Evolutionary conservation across 1,284 basidiomycete genomes (phyloP), one percentile per base, ranked within the genome.

Genomic region (Moesziomyces sp.): DNA sequence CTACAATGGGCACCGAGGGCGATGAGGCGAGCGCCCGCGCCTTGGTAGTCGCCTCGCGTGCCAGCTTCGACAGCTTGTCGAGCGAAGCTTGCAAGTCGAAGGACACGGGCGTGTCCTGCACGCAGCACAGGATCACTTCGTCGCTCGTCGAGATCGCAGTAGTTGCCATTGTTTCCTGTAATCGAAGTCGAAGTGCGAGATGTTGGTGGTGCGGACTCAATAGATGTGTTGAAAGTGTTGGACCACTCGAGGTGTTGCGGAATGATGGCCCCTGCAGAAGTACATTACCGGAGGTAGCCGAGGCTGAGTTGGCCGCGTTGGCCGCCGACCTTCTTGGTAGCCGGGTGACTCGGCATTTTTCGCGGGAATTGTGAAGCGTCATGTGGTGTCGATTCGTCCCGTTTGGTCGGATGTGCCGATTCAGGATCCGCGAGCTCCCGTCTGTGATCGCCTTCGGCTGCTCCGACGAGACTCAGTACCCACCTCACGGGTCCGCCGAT

Each of bases 1-100:
- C 89, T 2, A 92, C 56, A 9, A 72, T 58, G n/a, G 68, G 62
- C 10, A 50, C 52, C 9, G 43, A 24, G 8, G 53, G 19, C 7
- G 54, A 58, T 16, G 51, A 28, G 0, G 61, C 62, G 16, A 49
- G 52, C 21, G 48, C 52, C 13, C 75, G 56, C 7, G 71, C 75
- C 21, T 72, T 60, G n/a, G 18, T 43, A 11, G 53, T 64, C 7
- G 76, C 76, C 30, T 77, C 44, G 16, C 38, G 23, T 6, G 76
- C 73, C 14, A 76, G 66, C n/a, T 26, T 49, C 5, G 52, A 24
- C n/a, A 77, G 64, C 62, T 76, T 76, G 51, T 59, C 68, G 1
- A 77, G 43, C n/a, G 64, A 65, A 9, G 65, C 73, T 5, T 46
- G 26, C 21, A 76, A 52, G 47, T 75, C 64, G 54, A 77, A 77